A percentile compares a stretch with the other conserved stretches of the same genome.
phyloP scores from a whole-genome alignment of 2,329 filamentous ascomycete genomes.

The Diaporthe citriasiana region DNA sequence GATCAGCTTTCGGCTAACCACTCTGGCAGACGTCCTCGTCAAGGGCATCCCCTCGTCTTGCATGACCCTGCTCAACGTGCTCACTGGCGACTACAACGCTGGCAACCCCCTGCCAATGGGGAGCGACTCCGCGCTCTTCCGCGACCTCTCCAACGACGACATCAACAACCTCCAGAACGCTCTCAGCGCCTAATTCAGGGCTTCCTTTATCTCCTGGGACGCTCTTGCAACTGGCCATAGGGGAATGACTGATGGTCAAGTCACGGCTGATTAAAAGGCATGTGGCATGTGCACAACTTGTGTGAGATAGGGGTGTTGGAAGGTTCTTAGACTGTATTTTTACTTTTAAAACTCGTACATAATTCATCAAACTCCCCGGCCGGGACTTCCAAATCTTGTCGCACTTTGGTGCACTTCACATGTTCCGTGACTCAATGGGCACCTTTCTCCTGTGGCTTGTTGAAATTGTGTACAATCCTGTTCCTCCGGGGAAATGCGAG shows the following conservation, averaged over 20 bases:
- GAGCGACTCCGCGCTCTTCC: constrained; percentile 39
- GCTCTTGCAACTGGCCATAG: background rate
- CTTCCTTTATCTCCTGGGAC: background rate
- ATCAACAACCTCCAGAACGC: constrained; percentile 17
- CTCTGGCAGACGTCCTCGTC: constrained; percentile 36
- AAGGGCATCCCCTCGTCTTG: constrained; percentile 36
- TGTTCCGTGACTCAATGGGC: no score
- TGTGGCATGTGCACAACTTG: background rate
- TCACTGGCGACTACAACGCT: constrained; percentile 37
- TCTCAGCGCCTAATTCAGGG: background rate
- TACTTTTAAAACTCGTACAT: constrained; percentile 6
- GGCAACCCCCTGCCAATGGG: constrained; percentile 39
- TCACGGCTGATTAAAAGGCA: background rate
- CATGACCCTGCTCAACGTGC: constrained; percentile 39
- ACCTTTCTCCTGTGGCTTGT: no score
- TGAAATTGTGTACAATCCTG: no score
- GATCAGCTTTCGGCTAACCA: background rate
- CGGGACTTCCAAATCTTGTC: background rate
- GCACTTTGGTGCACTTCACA: background rate
- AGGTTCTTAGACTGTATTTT: background rate
- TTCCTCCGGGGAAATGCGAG: no score
- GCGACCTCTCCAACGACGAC: constrained; percentile 17
- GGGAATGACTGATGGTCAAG: background rate
- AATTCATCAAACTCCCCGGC: background rate
- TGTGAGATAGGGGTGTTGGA: background rate